phyloP scores from a whole-genome alignment of 371 early-diverging fungal species.

The Fennellomyces sp. region DNA sequence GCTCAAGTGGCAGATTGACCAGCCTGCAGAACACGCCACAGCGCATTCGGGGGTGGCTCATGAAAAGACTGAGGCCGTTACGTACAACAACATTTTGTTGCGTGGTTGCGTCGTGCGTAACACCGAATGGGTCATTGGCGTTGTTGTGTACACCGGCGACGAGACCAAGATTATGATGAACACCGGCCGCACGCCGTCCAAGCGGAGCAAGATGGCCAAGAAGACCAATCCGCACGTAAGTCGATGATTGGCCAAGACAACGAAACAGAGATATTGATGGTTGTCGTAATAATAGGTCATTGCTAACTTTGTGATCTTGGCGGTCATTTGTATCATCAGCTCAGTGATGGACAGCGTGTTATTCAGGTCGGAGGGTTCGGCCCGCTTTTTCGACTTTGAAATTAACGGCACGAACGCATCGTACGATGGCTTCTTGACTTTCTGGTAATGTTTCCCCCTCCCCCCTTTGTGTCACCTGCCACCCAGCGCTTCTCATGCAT shows the following conservation, averaged over 20 bases:
- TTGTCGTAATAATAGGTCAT: conserved; percentile 33
- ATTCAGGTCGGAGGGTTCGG: conserved; percentile 39
- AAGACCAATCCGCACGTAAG: conserved; percentile 91
- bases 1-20: conserved; percentile 52
- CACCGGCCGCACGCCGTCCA: conserved; percentile 90
- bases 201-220: conserved; percentile 92
- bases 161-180: conserved; percentile 92
- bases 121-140: conserved; percentile 83
- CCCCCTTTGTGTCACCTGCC: background rate
- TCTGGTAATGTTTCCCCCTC: conserved; percentile 30
- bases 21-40: conserved; percentile 23
- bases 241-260: background rate
- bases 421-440: conserved; percentile 49
- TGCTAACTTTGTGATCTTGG: conserved; percentile 47
- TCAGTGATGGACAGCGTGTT: conserved; percentile 67
- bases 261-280: no score
- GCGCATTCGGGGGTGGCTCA: conserved; percentile 35
- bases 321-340: conserved; percentile 63
- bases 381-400: conserved; percentile 33
- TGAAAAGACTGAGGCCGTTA: conserved; percentile 68
- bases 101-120: conserved; percentile 93
- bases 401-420: conserved; percentile 32
- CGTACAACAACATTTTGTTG: conserved; percentile 83
- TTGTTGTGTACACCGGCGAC: conserved; percentile 86
- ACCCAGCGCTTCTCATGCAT: background rate